phyloP scores from a whole-genome alignment of 2,329 filamentous ascomycete genomes.

The Pseudocercospora musae region DNA sequence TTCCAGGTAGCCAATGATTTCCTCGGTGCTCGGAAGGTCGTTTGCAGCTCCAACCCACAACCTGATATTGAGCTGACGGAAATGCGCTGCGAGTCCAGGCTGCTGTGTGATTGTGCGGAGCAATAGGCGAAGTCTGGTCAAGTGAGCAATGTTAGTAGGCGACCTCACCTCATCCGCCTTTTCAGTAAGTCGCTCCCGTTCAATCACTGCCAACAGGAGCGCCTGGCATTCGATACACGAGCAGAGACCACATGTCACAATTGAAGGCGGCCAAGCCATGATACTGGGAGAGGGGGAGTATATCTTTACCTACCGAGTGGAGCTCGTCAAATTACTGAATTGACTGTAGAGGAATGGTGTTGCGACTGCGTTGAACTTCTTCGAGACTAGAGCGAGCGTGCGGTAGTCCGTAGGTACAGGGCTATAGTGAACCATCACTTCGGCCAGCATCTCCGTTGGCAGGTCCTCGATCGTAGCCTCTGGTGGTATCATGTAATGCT shows the following conservation, averaged over 20 bases:
- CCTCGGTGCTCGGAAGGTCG: background rate
- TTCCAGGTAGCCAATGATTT: background rate
- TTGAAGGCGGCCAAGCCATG: background rate
- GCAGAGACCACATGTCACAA: background rate
- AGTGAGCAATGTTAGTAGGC: background rate
- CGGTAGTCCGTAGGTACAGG: background rate
- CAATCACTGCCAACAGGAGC: background rate
- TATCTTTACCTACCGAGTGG: background rate
- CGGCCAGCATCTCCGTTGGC: conserved; percentile 2
- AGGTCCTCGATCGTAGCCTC: background rate
- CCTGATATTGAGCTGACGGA: background rate
- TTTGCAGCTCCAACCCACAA: background rate
- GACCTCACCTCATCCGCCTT: background rate
- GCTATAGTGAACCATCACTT: background rate
- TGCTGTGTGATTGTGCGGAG: background rate
- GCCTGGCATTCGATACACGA: background rate
- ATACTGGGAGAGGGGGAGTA: background rate
- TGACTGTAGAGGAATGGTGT: background rate
- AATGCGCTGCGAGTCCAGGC: background rate
- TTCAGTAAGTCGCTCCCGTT: background rate
- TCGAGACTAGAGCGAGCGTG: background rate
- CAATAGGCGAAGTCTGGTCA: background rate
- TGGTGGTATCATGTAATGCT: background rate
- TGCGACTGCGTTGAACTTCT: background rate
- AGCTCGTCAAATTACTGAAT: background rate